Evolutionary conservation across 768 basidiomycete species (phyloP).

Genomic region (Leccinum pellstonianum): DNA sequence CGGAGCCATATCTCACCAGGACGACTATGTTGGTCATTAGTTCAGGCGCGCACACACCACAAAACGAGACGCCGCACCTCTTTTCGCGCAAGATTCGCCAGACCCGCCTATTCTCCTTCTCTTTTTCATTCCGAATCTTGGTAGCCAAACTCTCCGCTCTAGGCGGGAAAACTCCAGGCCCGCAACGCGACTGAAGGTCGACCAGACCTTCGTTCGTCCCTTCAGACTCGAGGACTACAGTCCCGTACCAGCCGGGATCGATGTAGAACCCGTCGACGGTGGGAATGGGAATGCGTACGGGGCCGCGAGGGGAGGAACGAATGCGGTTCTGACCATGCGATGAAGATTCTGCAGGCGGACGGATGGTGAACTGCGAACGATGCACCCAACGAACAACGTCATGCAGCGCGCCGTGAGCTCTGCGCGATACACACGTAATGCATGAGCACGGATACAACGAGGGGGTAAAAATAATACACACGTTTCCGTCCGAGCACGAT

Average conservation of each 20-base stretch:
- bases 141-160: constrained; percentile 40
- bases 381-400: constrained; percentile 86
- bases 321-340: constrained; percentile 25
- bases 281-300: constrained; percentile 48
- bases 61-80: constrained; percentile 49
- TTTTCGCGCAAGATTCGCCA: constrained; percentile 76
- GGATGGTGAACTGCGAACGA: constrained; percentile 72
- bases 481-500: constrained; percentile 78
- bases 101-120: constrained; percentile 49
- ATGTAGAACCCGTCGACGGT: constrained; percentile 55
- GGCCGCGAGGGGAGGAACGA: constrained; percentile 23
- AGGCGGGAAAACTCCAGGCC: constrained; percentile 64
- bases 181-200: constrained; percentile 74
- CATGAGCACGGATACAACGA: constrained; percentile 7
- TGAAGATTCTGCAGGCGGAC: constrained; percentile 43
- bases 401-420: constrained; percentile 76
- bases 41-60: neutral
- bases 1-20: constrained; percentile 35
- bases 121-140: constrained; percentile 38
- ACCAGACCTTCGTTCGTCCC: constrained; percentile 83
- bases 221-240: constrained; percentile 79
- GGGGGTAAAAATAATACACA: constrained; percentile 39
- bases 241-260: constrained; percentile 82
- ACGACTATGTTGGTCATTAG: constrained; percentile 17
- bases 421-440: constrained; percentile 27